phyloP scores from a whole-genome alignment of 2,329 filamentous ascomycete genomes.

The Periglandula ipomoeae region DNA sequence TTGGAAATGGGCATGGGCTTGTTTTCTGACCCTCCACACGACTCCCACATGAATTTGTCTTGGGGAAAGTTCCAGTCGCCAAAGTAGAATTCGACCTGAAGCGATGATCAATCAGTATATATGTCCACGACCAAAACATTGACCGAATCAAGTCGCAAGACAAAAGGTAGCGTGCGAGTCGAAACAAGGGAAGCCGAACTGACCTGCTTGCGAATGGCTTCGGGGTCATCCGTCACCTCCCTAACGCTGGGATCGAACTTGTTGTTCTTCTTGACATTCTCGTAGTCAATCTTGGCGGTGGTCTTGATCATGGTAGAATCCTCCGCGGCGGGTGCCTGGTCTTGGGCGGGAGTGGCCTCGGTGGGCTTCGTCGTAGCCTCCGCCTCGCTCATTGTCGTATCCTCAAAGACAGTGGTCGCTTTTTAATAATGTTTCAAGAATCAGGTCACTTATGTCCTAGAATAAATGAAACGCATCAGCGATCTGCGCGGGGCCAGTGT shows the following conservation, averaged over 20 bases:
- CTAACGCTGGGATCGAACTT: conserved; percentile 63
- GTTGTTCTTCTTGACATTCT: conserved; percentile 44
- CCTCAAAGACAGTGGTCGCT: neutral
- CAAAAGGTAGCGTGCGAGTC: neutral
- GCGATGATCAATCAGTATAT: neutral
- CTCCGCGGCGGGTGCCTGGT: conserved; percentile 16
- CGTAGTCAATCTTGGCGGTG: conserved; percentile 28
- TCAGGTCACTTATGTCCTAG: neutral
- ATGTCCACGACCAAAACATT: too few relatives aligned
- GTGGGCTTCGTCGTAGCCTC: conserved; percentile 16
- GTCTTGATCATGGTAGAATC: conserved; percentile 34
- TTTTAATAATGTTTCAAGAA: neutral
- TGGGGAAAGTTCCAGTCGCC: conserved; percentile 80
- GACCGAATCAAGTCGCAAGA: too few relatives aligned
- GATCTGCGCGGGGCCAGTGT: neutral
- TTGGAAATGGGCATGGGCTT: conserved; percentile 69
- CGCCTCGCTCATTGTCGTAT: conserved; percentile 10
- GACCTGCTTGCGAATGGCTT: conserved; percentile 77
- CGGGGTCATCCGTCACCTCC: conserved; percentile 66
- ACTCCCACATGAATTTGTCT: conserved; percentile 78
- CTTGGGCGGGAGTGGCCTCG: conserved; percentile 10
- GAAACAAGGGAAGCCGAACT: conserved; percentile 11
- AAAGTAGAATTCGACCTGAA: conserved; percentile 90
- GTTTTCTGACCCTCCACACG: conserved; percentile 71
- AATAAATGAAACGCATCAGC: neutral